Base-by-base conservation (phyloP, 2,329 filamentous ascomycete species). In the Fusarium sp. region DNA sequence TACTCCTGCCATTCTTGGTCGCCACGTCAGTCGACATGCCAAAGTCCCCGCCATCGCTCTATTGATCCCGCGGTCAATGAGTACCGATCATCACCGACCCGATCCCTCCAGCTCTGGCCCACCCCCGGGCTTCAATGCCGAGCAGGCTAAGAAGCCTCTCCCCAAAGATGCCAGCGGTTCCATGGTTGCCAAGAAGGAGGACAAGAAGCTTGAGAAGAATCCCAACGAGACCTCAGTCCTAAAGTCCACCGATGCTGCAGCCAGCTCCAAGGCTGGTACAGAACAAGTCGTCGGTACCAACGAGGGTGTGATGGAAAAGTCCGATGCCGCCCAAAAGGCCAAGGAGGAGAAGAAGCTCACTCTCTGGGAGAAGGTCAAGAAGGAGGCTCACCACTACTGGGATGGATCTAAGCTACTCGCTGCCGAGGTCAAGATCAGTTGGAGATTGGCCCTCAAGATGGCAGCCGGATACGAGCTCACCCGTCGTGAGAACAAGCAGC, bases 381-480 rank as follows among this genome's bases (percentile, higher is more conserved):
- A 97, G 80, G 96, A 99, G 81, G 87, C 86, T 16, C 89, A 91
- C 67, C 96, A 99, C 80, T 99, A 99, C 83, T 98, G 96, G 95
- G 96, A 99, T 81, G 96, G 96, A 64, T 98, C 94, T 28, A 99
- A 99, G 82, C 86, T 99, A 76, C 85, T 99, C 72, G 94, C 91
- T 23, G 92, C 93, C 3, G 96, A 99, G 82, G 90, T 98, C 78
- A 93, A 86, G 81, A 99, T 99, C 79, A 98, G 95, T 80, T 93
- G 92, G 66, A 91, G 91, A 68, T 84, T 99, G 72, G 96, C 94
- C 8, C 81, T 98, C 80, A 98, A 98, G 85, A 99, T 99, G 96
- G 94, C 94, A 16, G 94, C 93, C 63, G 96, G 96, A 10, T 99
- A 99, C 82, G 96, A 99, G 81, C 89, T 99, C 70, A 98, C 93